Conservation (phyloP, 306 rosid species). For the Pterocarpus macrocarpus region DNA sequence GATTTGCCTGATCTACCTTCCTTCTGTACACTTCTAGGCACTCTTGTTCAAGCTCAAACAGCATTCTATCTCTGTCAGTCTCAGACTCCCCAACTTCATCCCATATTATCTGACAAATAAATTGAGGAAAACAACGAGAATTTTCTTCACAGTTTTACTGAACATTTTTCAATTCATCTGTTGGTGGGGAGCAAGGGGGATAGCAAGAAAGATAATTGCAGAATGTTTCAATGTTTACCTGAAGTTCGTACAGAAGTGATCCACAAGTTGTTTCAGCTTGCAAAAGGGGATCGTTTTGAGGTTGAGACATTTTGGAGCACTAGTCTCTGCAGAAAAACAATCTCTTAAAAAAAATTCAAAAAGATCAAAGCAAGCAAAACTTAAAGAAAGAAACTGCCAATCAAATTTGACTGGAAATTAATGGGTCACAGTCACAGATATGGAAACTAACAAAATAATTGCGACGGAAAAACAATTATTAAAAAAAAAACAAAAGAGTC, state of each 20-base stretch:
- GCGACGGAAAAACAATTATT: not conserved
- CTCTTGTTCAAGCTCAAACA: constrained; percentile 95
- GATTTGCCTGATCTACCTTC: constrained; percentile 89
- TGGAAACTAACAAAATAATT: constrained; percentile 27
- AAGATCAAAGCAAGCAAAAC: constrained; percentile 7
- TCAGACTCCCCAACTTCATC: constrained; percentile 92
- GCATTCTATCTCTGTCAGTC: constrained; percentile 80
- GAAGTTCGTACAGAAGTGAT: constrained; percentile 88
- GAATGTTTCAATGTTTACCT: constrained; percentile 57
- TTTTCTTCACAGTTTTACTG: not conserved
- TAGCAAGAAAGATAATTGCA: not conserved
- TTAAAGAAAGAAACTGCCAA: not conserved
- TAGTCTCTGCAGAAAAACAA: constrained; percentile 50
- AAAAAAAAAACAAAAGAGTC: not conserved
- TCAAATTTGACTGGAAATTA: constrained; percentile 16
- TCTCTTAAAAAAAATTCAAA: constrained; percentile 4
- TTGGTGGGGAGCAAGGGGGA: not conserved
- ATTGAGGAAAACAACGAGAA: constrained; percentile 15
- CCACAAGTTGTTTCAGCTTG: constrained; percentile 92
- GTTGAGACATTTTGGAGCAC: constrained; percentile 59
- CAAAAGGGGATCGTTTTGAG: constrained; percentile 71
- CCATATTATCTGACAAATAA: constrained; percentile 80
- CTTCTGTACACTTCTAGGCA: constrained; percentile 91
- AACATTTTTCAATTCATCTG: constrained; percentile 7
- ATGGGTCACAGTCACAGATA: not conserved